phyloP scores from a whole-genome alignment of 176 grass and related monocot species.

The Calamus simplicifolius region DNA sequence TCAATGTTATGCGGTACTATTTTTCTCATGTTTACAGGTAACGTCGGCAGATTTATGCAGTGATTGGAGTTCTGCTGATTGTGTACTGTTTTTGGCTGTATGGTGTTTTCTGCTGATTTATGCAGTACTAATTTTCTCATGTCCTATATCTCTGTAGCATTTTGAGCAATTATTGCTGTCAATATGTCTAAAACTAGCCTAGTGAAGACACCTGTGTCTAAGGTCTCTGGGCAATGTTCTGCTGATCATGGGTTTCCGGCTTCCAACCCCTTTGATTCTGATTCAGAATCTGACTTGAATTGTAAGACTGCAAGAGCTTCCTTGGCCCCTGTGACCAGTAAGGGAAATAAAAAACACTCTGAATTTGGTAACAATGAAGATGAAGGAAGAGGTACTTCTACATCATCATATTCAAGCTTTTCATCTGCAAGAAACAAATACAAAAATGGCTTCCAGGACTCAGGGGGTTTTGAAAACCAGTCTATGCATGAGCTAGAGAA shows the following conservation, averaged over 20 bases:
- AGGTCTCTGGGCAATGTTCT: neutral
- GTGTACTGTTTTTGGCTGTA: neutral
- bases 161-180: neutral
- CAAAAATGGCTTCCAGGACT: slow-evolving; percentile 66
- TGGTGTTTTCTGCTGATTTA: too few species aligned
- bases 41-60: too few species aligned
- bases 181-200: neutral
- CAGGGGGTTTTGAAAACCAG: slow-evolving; percentile 58
- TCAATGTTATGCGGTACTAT: too few species aligned
- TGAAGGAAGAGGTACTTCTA: neutral
- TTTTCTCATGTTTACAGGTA: too few species aligned
- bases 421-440: slow-evolving; percentile 24
- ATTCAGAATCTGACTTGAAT: neutral
- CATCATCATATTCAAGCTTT: slow-evolving; percentile 23
- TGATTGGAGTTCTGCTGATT: neutral
- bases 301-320: slow-evolving; percentile 6
- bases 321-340: neutral
- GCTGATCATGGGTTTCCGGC: neutral
- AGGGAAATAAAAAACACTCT: neutral
- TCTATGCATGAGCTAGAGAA: slow-evolving; percentile 66
- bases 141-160: neutral
- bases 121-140: too few species aligned
- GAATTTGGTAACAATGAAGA: neutral
- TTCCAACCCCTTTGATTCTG: slow-evolving; percentile 5
- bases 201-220: neutral